Base-by-base conservation (phyloP, 495 filamentous ascomycete genomes). In the Penicillium daleae region DNA sequence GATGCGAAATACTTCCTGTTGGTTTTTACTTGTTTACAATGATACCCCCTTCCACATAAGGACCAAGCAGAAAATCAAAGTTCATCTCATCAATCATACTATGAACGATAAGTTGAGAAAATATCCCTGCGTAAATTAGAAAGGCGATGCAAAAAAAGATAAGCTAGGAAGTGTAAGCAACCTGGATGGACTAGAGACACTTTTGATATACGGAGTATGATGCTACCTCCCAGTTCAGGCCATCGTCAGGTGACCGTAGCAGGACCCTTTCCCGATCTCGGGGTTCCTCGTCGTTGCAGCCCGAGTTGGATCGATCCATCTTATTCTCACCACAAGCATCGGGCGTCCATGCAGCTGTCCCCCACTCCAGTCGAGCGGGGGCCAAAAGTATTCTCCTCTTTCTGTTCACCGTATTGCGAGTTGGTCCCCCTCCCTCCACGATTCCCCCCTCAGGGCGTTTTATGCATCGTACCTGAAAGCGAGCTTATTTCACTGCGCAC, bases 331-430 rank as follows among this genome's bases (percentile, higher is more conserved):
- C 27, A 37, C n/a, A 59, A n/a, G n/a, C 54, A 29, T 70, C 48
- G 52, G 67, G 67, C 61, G 64, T 65, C 62, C 67, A 70, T 65
- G 67, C 67, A 70, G 59, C 51, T 33, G 29, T 44, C 37, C 13
- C 27, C 60, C 66, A 67, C 61, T 58, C 61, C 63, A 69, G 59
- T 63, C 52, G 22, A 61, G 53, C 56, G 49, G 64, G 61, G 64
- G 49, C 55, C 51, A 55, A 64, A 60, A 50, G 46, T 33, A 24
- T 54, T 42, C 19, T 58, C 60, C 29, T 32, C 13, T 15, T 19
- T 65, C 52, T 46, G 48, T 57, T 63, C 60, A 60, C 64, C 64
- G 31, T 31, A 33, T 35, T 24, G 56, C 57, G 58, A 52, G 49
- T 35, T 22, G 42, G 42, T 37, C 44, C 27, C 46, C 9, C 29